Evolutionary conservation across 164 flowering plant genomes (phyloP), one percentile per base, ranked within the genome.

Genomic region (Akebia trifoliata): DNA sequence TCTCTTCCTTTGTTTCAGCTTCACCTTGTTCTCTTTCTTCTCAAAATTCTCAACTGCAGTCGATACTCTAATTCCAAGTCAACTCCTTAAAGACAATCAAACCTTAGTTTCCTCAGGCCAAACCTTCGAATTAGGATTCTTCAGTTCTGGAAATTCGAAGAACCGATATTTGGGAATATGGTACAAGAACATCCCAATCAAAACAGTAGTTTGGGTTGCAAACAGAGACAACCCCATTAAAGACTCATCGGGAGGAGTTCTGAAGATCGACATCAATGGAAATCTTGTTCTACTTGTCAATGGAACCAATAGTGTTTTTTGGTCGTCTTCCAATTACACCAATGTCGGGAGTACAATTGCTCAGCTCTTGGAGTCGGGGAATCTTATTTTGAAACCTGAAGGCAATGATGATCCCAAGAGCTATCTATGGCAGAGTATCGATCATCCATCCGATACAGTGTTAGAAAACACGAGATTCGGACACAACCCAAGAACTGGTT

Each of bases 381-480:
- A 72, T 49, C 40, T 72, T 44, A 69, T 72, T 8, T 24, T 68
- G 17, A 56, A n/a, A 25, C n/a, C n/a, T 25, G 53, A 61, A 11
- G 56, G 7, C 12, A 55, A 50, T 15, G 39, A 44, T 49, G 29
- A 11, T 2, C 4, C 42, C 29, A 48, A 48, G 1, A 51, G 38
- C 22, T 63, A 8, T 36, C 6, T 61, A 3, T 77, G 81, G 78
- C 78, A 77, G 62, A 74, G 81, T 37, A 74, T 74, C 45, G 78
- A 77, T 50, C 53, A 67, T 48, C 81, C 75, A 0, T 21, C 47
- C 0, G 67, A 74, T 49, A 72, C 78, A 0, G 6, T 57, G 35
- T 15, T 78, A 18, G 69, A 77, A 0, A 69, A 68, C 4, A 65
- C 70, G 79, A 72, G 70, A 40, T 14, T 67, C 0, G 78, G 81